A percentile compares a stretch with the other conserved stretches of the same genome.
Conservation (phyloP, 2,329 filamentous ascomycete species). For the Cytospora piceicola region DNA sequence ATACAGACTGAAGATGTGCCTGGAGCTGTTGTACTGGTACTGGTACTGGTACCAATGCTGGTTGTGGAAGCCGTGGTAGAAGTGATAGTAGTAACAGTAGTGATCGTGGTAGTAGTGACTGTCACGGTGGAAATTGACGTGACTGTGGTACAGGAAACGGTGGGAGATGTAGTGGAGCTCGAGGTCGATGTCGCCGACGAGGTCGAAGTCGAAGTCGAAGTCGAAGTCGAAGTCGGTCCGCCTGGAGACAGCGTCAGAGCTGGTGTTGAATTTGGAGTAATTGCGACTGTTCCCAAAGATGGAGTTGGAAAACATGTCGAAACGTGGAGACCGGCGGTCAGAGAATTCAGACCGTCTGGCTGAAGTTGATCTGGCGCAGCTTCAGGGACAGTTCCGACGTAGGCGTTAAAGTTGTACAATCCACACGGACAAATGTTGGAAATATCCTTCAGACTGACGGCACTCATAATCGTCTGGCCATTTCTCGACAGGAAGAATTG, state of each 20-base stretch:
- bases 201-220: background rate
- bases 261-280: constrained; percentile 34
- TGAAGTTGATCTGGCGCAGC: constrained; percentile 42
- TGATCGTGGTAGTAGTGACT: background rate
- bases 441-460: constrained; percentile 55
- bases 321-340: constrained; percentile 38
- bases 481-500: constrained; percentile 50
- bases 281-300: constrained; percentile 26
- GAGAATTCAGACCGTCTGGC: constrained; percentile 39
- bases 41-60: background rate
- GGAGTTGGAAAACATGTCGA: constrained; percentile 35
- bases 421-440: constrained; percentile 53
- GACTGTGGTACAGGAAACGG: constrained; percentile 13
- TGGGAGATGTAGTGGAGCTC: constrained; percentile 37
- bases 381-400: constrained; percentile 54
- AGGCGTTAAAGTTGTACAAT: constrained; percentile 62
- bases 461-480: constrained; percentile 47
- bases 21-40: background rate
- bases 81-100: constrained; percentile 3
- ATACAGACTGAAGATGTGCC: constrained; percentile 1
- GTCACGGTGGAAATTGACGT: constrained; percentile 1
- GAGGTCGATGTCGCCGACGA: no score
- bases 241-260: constrained; percentile 18
- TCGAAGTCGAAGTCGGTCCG: background rate
- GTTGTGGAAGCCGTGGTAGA: constrained; percentile 1